Evolutionary conservation across 768 basidiomycete species (phyloP).

Genomic region (Epithele typhae): DNA sequence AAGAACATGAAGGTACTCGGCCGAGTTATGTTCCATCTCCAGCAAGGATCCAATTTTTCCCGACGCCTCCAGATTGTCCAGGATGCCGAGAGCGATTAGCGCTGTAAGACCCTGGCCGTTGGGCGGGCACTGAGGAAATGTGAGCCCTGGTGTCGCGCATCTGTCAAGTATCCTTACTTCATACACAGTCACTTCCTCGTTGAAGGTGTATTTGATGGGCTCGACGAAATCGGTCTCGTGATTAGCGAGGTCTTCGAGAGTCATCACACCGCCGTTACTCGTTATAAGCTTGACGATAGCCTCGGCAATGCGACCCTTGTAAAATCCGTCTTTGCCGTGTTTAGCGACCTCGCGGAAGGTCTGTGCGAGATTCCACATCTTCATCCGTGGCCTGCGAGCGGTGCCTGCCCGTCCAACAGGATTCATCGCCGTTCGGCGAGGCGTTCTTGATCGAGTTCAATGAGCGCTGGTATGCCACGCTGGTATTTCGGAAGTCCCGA

Average conservation of each 20-base stretch:
- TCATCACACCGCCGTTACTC: constrained; percentile 90
- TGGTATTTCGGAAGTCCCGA: constrained; percentile 85
- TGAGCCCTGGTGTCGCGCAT: too few species aligned
- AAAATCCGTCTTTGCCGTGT: constrained; percentile 89
- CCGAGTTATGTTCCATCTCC: constrained; percentile 87
- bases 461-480: constrained; percentile 47
- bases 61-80: constrained; percentile 80
- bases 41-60: constrained; percentile 63
- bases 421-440: constrained; percentile 85
- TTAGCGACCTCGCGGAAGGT: constrained; percentile 80
- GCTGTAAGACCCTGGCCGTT: constrained; percentile 98
- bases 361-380: constrained; percentile 72
- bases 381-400: constrained; percentile 82
- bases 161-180: constrained; percentile 48
- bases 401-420: constrained; percentile 81
- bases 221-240: constrained; percentile 79
- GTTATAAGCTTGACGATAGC: constrained; percentile 85
- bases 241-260: constrained; percentile 84
- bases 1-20: constrained; percentile 82
- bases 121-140: constrained; percentile 89
- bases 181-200: constrained; percentile 79
- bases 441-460: constrained; percentile 75
- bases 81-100: constrained; percentile 85
- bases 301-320: constrained; percentile 86
- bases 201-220: constrained; percentile 90